These are phyloP conservation scores for Maudiozyma bulderi DNA, from an alignment of 805 yeast genomes.

Conservation along the genomic window DNA sequence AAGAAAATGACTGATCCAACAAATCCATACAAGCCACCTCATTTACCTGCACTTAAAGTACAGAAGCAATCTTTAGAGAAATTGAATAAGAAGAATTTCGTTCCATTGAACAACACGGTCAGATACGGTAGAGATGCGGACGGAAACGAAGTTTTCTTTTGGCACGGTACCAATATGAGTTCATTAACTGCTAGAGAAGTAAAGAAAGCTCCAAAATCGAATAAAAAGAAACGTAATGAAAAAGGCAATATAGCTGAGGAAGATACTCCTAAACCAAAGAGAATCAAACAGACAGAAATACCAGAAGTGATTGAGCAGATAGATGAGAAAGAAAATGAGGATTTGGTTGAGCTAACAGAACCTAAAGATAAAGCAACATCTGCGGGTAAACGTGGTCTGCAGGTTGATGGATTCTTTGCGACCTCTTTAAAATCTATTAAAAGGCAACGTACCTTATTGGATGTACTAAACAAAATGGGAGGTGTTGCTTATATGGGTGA, in stretches of 20 bases:
- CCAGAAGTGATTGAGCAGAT: not conserved
- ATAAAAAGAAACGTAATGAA: constrained; percentile 3
- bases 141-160: constrained; percentile 21
- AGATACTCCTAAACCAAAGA: constrained; percentile 1
- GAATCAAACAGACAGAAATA: not conserved
- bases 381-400: constrained; percentile 1
- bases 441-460: constrained; percentile 36
- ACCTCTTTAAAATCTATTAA: constrained; percentile 36
- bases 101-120: constrained; percentile 22
- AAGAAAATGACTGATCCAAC: constrained; percentile 24
- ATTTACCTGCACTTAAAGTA: not conserved
- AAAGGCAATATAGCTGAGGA: constrained; percentile 1
- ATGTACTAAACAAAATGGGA: constrained; percentile 33
- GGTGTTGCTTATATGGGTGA: constrained; percentile 40
- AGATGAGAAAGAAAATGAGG: not conserved
- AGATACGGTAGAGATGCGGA: constrained; percentile 15
- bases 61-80: constrained; percentile 10
- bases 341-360: not conserved
- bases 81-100: constrained; percentile 19
- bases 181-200: constrained; percentile 7
- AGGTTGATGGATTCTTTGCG: constrained; percentile 30
- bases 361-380: not conserved
- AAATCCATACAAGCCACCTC: constrained; percentile 17
- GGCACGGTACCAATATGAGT: constrained; percentile 26
- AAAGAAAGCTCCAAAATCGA: constrained; percentile 7